Evolutionary conservation across 2,329 filamentous ascomycete genomes (phyloP).

Genomic region (Stachybotrys echinatus): DNA sequence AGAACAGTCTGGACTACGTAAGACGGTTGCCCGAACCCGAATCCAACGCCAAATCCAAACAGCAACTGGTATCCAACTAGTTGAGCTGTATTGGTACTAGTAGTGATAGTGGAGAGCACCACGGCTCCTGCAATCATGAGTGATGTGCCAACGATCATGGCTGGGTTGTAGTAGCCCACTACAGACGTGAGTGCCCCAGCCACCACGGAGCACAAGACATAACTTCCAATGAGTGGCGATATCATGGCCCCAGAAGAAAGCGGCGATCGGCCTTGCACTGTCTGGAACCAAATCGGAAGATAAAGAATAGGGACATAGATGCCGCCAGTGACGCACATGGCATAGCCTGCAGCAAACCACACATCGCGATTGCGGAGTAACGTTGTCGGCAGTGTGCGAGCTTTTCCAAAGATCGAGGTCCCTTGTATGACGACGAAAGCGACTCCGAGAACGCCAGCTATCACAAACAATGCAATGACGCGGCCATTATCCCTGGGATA

Average conservation of each 20-base stretch:
- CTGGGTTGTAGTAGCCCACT: slow-evolving; percentile 39
- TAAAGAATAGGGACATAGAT: slow-evolving; percentile 26
- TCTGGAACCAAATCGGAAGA: slow-evolving; percentile 41
- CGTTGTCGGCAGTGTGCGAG: slow-evolving; percentile 33
- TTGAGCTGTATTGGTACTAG: slow-evolving; percentile 22
- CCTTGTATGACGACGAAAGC: slow-evolving; percentile 16
- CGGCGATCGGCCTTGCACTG: slow-evolving; percentile 32
- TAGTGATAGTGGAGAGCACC: slow-evolving; percentile 34
- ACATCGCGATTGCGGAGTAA: slow-evolving; percentile 28
- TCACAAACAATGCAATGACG: neutral
- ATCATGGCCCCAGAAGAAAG: slow-evolving; percentile 35
- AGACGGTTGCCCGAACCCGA: slow-evolving; percentile 38
- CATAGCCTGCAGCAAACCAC: slow-evolving; percentile 32
- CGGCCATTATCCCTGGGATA: neutral
- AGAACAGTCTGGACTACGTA: slow-evolving; percentile 36
- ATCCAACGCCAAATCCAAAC: slow-evolving; percentile 28
- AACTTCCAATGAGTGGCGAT: slow-evolving; percentile 31
- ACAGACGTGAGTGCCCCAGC: slow-evolving; percentile 28
- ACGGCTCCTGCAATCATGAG: slow-evolving; percentile 31
- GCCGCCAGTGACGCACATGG: slow-evolving; percentile 9
- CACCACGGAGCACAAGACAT: slow-evolving; percentile 27
- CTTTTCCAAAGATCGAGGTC: slow-evolving; percentile 30
- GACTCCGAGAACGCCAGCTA: neutral
- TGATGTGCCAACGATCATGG: slow-evolving; percentile 31
- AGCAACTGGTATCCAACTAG: slow-evolving; percentile 41